These are phyloP conservation scores for Barnettozyma californica DNA, from an alignment of 805 yeast species.

Conservation along the genomic window DNA sequence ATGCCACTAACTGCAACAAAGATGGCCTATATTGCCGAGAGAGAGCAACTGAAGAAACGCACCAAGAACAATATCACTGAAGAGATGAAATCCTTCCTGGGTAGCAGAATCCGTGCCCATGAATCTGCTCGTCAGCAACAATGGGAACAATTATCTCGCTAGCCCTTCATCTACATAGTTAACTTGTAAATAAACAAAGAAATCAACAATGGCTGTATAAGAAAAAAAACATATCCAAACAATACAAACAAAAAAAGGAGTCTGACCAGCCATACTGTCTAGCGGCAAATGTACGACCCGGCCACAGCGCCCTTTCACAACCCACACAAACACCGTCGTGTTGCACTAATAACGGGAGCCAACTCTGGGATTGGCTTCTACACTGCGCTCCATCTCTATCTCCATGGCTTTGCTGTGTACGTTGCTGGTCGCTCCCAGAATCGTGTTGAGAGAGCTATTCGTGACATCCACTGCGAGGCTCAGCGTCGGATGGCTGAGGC, in stretches of 20 bases:
- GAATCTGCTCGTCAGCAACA: slow-evolving; percentile 18
- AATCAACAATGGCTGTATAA: too few species aligned
- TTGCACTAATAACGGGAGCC: slow-evolving; percentile 77
- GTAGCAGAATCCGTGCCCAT: slow-evolving; percentile 35
- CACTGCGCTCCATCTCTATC: slow-evolving; percentile 66
- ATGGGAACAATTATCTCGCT: slow-evolving; percentile 11
- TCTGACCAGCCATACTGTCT: neutral
- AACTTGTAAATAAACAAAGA: neutral
- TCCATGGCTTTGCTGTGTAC: slow-evolving; percentile 75
- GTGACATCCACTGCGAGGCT: slow-evolving; percentile 53
- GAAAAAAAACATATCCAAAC: too few species aligned
- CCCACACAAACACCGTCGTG: slow-evolving; percentile 49
- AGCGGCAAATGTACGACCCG: slow-evolving; percentile 7
- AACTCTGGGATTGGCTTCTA: slow-evolving; percentile 78
- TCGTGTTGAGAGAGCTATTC: slow-evolving; percentile 52
- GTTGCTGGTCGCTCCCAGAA: slow-evolving; percentile 63
- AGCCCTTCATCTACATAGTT: slow-evolving; percentile 5
- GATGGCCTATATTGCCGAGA: slow-evolving; percentile 56
- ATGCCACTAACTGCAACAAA: slow-evolving; percentile 72
- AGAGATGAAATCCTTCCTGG: slow-evolving; percentile 52
- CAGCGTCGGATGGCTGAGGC: slow-evolving; percentile 9
- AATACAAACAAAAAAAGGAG: neutral
- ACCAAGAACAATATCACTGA: slow-evolving; percentile 37
- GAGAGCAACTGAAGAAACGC: slow-evolving; percentile 37
- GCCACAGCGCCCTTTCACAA: slow-evolving; percentile 46